Base-by-base conservation (phyloP, 176 grass and related monocot genomes). In the Oryza brachyantha region DNA sequence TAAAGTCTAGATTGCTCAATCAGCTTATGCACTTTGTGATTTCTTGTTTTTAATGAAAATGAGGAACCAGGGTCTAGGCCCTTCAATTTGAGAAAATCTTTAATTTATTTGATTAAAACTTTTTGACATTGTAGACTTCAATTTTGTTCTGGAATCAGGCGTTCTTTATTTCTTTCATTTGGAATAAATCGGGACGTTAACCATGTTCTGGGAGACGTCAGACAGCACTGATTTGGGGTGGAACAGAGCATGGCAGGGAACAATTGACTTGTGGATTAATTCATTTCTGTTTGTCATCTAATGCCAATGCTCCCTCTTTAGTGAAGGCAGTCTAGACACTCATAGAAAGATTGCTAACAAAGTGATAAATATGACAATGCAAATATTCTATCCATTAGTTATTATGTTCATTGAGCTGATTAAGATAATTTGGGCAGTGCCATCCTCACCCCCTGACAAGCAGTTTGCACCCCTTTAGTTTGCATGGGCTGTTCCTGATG, bases 61-160 rank as follows among this genome's bases (percentile, higher is more conserved):
- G 48, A 52, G 48, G 43, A 46, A 46, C 43, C 43, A 46, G 43
- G 13, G 13, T 17, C 43, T 46, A 46, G 0, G 41, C 3, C 13
- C 41, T 43, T 43, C 41, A 43, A 41, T 43, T 43, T 13, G 13
- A 50, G 13, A 50, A 50, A 7, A 5, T 6, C 16, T 50, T 37
- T 46, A 58, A 29, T 29, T 57, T 42, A 22, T 57, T 36, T 38
- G 24, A 62, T 10, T 5, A 11, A 29, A 36, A 83, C 4, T 24
- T 32, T 46, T 72, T 39, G 45, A 70, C 1, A 10, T 78, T 78
- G 6, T 36, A 29, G 59, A 24, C 65, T 68, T 62, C 48, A 31
- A 22, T 66, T 83, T 37, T 46, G 8, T 66, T 72, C 29, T 64
- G 72, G 50, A 42, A 61, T 74, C 24, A 58, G 45, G 43, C 55